Evolutionary conservation across 495 filamentous ascomycete genomes (phyloP).

Genomic region (Penicillium pancosmium): DNA sequence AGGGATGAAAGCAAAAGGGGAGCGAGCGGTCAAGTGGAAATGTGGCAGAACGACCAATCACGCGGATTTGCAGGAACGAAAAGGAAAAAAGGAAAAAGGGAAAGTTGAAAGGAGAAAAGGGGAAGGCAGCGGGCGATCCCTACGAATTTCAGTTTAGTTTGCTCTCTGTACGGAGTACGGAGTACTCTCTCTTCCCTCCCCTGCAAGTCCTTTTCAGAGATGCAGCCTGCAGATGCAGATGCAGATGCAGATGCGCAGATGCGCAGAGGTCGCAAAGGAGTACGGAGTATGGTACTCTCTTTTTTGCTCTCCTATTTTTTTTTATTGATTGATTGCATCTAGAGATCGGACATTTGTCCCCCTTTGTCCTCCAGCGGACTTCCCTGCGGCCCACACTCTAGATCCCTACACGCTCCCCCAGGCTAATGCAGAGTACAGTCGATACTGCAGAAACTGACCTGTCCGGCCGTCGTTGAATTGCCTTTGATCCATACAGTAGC

Average conservation of each 20-base stretch:
- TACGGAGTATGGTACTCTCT: too few species aligned
- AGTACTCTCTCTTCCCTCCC: neutral
- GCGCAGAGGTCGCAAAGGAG: too few species aligned
- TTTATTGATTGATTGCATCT: too few species aligned
- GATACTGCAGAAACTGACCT: neutral
- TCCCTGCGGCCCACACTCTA: neutral
- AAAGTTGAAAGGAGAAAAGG: too few species aligned
- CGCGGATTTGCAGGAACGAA: constrained; percentile 9
- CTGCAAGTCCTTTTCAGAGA: neutral
- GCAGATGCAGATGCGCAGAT: too few species aligned
- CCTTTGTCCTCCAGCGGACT: too few species aligned
- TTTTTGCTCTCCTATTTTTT: too few species aligned
- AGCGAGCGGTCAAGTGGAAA: constrained; percentile 24
- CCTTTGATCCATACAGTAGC: neutral
- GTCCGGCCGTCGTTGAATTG: neutral
- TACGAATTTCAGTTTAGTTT: constrained; percentile 10
- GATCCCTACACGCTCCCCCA: neutral
- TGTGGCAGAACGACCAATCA: constrained; percentile 24
- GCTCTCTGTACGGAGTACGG: neutral
- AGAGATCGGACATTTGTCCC: too few species aligned
- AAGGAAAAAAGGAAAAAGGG: neutral
- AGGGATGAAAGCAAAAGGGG: constrained; percentile 27
- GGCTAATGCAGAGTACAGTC: neutral
- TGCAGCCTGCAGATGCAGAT: too few species aligned
- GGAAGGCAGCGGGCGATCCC: neutral